A percentile compares a stretch with the other conserved stretches of the same genome.
Evolutionary conservation across 2,329 filamentous ascomycete species (phyloP).

Genomic region (Ophiocordyceps australis): DNA sequence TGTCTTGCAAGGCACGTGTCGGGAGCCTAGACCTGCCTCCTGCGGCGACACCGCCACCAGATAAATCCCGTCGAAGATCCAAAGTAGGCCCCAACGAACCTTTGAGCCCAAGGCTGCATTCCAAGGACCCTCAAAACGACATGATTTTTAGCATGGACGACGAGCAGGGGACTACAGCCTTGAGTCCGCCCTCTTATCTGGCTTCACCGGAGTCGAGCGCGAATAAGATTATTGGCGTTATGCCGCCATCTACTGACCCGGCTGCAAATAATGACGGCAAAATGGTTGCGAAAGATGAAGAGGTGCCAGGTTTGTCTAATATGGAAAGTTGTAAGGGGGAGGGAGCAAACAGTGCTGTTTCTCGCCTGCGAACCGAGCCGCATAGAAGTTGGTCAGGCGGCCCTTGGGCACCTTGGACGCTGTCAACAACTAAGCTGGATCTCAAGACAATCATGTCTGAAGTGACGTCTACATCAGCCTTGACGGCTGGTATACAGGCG

Average conservation of each 20-base stretch:
- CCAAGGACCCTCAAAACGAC: conserved; percentile 52
- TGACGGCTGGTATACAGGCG: conserved; percentile 34
- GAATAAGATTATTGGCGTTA: too few species aligned
- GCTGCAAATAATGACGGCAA: conserved; percentile 8
- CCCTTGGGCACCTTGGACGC: conserved; percentile 29
- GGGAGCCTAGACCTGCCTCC: conserved; percentile 47
- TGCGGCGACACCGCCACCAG: conserved; percentile 19
- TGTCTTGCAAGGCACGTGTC: conserved; percentile 40
- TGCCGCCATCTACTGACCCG: conserved; percentile 11
- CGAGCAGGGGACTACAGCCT: conserved; percentile 27
- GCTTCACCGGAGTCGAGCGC: too few species aligned
- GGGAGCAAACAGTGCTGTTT: too few species aligned
- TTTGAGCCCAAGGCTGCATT: conserved; percentile 47
- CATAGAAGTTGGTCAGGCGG: too few species aligned
- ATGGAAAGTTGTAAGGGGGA: too few species aligned
- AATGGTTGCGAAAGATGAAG: conserved; percentile 1
- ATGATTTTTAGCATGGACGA: conserved; percentile 94
- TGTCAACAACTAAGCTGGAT: conserved; percentile 47
- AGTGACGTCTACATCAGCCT: conserved; percentile 29
- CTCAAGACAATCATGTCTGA: conserved; percentile 60
- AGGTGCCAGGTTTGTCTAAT: not conserved
- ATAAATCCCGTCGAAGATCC: conserved; percentile 26
- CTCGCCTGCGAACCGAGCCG: too few species aligned
- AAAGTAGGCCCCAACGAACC: conserved; percentile 32
- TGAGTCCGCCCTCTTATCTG: too few species aligned